Percentiles rank a stretch among this genome's conserved stretches.
phyloP scores from a whole-genome alignment of 2,329 filamentous ascomycete genomes.

The Dactylonectria macrodidyma region DNA sequence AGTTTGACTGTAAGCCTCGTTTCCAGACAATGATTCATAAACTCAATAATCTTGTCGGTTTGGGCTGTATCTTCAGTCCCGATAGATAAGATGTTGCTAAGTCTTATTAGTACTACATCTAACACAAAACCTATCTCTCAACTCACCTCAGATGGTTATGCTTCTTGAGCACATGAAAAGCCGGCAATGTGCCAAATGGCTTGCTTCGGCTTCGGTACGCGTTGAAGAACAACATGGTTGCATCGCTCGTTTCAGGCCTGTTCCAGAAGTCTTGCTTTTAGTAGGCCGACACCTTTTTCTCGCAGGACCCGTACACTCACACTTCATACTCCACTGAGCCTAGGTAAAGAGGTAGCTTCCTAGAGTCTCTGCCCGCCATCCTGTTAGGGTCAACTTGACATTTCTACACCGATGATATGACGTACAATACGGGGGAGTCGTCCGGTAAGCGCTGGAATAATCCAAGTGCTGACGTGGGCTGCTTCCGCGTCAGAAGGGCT shows the following conservation, averaged over 20 bases:
- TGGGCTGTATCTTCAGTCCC: slow-evolving; percentile 31
- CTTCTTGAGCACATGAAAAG: slow-evolving; percentile 33
- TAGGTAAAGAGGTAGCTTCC: slow-evolving; percentile 29
- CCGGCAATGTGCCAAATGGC: slow-evolving; percentile 24
- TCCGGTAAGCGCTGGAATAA: slow-evolving; percentile 30
- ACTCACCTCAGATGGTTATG: slow-evolving; percentile 35
- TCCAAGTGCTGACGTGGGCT: slow-evolving; percentile 31
- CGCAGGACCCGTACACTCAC: too few relatives aligned
- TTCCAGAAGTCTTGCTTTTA: too few relatives aligned
- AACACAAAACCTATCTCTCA: background rate
- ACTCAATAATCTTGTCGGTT: slow-evolving; percentile 22
- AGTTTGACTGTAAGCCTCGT: too few relatives aligned
- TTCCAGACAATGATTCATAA: too few relatives aligned
- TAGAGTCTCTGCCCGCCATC: slow-evolving; percentile 12
- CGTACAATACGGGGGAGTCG: slow-evolving; percentile 31
- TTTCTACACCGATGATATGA: too few relatives aligned
- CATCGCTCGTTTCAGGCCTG: slow-evolving; percentile 33
- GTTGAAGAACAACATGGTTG: slow-evolving; percentile 31
- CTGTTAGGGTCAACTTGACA: too few relatives aligned
- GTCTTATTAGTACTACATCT: background rate
- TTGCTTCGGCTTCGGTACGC: slow-evolving; percentile 28
- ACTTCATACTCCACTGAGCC: slow-evolving; percentile 34
- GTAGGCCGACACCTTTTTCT: too few relatives aligned
- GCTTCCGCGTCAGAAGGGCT: too few relatives aligned
- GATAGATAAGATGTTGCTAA: slow-evolving; percentile 35